Evolutionary conservation across 1,284 basidiomycete species (phyloP).

Genomic region (Ceratobasidium sp.): DNA sequence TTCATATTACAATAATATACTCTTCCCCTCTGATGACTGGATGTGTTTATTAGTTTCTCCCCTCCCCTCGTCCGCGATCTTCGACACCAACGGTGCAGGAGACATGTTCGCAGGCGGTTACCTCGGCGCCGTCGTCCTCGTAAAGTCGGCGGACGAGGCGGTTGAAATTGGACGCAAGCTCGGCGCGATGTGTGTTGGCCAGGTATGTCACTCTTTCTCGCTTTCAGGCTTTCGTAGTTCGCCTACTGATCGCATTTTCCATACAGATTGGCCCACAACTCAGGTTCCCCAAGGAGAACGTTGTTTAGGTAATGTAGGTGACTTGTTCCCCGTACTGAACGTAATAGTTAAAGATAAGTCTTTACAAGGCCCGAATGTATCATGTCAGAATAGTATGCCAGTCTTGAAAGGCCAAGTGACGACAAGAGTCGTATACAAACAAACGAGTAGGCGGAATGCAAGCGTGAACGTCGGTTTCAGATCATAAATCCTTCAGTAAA

Average conservation of each 20-base stretch:
- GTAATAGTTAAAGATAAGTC: no score
- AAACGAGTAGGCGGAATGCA: no score
- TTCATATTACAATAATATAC: no score
- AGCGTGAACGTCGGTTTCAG: no score
- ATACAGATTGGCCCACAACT: constrained; percentile 74
- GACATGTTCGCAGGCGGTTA: constrained; percentile 99
- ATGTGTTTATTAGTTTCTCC: constrained; percentile 61
- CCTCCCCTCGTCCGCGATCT: constrained; percentile 76
- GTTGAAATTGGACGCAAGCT: constrained; percentile 91
- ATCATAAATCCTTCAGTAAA: no score
- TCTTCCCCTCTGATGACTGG: constrained; percentile 61
- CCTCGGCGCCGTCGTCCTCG: constrained; percentile 84
- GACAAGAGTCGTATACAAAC: no score
- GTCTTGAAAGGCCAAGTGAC: no score
- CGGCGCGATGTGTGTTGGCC: constrained; percentile 88
- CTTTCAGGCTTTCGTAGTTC: not conserved
- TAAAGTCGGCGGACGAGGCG: constrained; percentile 82
- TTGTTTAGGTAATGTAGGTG: constrained; percentile 65
- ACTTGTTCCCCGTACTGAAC: no score
- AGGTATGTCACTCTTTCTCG: constrained; percentile 63
- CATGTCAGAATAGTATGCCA: no score
- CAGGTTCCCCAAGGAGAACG: constrained; percentile 78
- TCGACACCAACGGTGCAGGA: constrained; percentile 99
- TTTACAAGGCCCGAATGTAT: no score
- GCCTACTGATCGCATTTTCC: not conserved